Conservation (phyloP, 139 green algal species). For the Deuterostichococcus epilithicus region DNA sequence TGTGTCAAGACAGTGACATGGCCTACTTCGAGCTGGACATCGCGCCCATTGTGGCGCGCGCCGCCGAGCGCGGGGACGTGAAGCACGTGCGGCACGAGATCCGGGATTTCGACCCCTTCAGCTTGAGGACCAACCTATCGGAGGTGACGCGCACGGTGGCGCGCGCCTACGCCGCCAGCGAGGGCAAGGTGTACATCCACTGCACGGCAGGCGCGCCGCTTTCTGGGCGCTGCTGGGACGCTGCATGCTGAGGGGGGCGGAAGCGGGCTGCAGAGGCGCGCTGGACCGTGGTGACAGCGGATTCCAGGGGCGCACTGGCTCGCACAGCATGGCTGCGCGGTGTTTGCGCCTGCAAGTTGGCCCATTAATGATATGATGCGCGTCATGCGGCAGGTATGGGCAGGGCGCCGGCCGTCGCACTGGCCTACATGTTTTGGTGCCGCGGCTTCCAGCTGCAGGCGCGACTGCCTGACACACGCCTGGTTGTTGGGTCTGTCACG, state of each 20-base stretch:
- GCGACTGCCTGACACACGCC: too few relatives aligned
- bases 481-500: too few relatives aligned
- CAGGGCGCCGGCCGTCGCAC: conserved; percentile 79
- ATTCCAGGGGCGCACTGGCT: too few relatives aligned
- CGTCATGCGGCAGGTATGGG: conserved; percentile 71
- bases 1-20: conserved; percentile 68
- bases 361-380: background rate
- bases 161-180: conserved; percentile 3
- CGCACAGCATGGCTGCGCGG: too few relatives aligned
- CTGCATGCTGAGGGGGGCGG: too few relatives aligned
- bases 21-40: conserved; percentile 84
- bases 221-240: background rate
- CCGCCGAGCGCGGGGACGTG: conserved; percentile 28
- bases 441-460: conserved; percentile 60
- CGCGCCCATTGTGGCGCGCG: conserved; percentile 45
- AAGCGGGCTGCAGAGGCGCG: too few relatives aligned
- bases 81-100: conserved; percentile 37
- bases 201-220: conserved; percentile 79
- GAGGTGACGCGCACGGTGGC: conserved; percentile 55
- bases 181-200: conserved; percentile 85
- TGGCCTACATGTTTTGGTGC: conserved; percentile 91
- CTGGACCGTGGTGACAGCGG: too few relatives aligned
- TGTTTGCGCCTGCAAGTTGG: too few relatives aligned
- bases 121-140: conserved; percentile 54
- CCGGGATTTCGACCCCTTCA: conserved; percentile 89